Percentiles rank a stretch among this genome's conserved stretches.
These are phyloP conservation scores for Erigeron canadensis DNA, from an alignment of 129 eudicot species.

Conservation along the genomic window DNA sequence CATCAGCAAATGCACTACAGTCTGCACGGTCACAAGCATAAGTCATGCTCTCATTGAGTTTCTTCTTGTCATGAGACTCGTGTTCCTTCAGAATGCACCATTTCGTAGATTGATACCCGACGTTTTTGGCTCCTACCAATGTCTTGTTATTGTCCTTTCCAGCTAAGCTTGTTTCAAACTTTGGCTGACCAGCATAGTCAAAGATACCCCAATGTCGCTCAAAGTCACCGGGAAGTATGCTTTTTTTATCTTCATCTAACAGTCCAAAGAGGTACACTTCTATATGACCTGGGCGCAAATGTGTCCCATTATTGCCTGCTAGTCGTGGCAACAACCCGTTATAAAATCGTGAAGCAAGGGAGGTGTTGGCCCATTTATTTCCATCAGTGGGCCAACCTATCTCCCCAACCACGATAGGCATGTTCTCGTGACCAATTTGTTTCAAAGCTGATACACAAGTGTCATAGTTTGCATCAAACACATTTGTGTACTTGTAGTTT, in stretches of 20 bases:
- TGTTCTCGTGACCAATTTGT: constrained; percentile 35
- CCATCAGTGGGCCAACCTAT: constrained; percentile 87
- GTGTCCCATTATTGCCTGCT: constrained; percentile 49
- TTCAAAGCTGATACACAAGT: constrained; percentile 49
- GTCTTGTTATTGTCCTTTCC: constrained; percentile 26
- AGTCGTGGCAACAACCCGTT: constrained; percentile 44
- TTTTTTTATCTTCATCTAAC: constrained; percentile 55
- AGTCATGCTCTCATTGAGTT: constrained; percentile 11
- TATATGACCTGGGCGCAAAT: constrained; percentile 31
- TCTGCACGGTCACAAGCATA: constrained; percentile 52
- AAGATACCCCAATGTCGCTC: constrained; percentile 78
- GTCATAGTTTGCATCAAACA: constrained; percentile 65
- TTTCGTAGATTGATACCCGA: constrained; percentile 34
- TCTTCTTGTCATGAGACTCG: not conserved
- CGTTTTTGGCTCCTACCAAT: constrained; percentile 49
- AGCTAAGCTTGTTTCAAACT: constrained; percentile 41
- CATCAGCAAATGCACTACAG: constrained; percentile 43
- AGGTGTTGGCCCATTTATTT: constrained; percentile 31
- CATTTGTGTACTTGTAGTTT: constrained; percentile 39
- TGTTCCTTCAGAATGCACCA: constrained; percentile 57
- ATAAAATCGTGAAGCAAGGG: constrained; percentile 48
- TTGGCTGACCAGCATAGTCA: constrained; percentile 58
- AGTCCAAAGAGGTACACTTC: constrained; percentile 58
- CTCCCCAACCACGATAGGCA: constrained; percentile 55
- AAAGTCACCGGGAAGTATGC: constrained; percentile 49